Evolutionary conservation across 257 asterid species (phyloP).

Genomic region (Plectranthus barbatus): DNA sequence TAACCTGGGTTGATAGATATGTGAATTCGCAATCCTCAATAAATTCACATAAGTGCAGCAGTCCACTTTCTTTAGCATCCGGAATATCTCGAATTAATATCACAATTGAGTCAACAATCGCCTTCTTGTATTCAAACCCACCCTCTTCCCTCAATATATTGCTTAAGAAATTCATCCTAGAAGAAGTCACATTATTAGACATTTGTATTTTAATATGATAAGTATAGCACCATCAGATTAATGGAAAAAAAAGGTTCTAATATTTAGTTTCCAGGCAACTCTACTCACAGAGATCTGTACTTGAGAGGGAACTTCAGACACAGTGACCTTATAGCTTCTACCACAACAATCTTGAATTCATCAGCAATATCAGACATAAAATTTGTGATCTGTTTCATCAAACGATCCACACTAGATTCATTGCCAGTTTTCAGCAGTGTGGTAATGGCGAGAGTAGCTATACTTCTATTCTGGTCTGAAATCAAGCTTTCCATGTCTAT

Average conservation of each 20-base stretch:
- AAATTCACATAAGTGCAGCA: slow-evolving; percentile 90
- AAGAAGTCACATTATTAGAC: slow-evolving; percentile 9
- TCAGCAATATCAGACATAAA: slow-evolving; percentile 98
- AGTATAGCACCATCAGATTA: neutral
- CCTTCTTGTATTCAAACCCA: slow-evolving; percentile 91
- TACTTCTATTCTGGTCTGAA: slow-evolving; percentile 67
- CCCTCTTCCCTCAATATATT: slow-evolving; percentile 95
- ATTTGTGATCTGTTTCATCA: slow-evolving; percentile 89
- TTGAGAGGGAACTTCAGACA: slow-evolving; percentile 93
- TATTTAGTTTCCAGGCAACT: slow-evolving; percentile 9
- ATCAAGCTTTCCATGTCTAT: slow-evolving; percentile 97
- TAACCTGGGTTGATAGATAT: slow-evolving; percentile 93
- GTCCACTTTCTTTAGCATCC: slow-evolving; percentile 92
- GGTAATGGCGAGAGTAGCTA: slow-evolving; percentile 52
- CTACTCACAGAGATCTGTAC: slow-evolving; percentile 85
- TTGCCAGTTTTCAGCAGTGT: slow-evolving; percentile 92
- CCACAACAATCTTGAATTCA: slow-evolving; percentile 95
- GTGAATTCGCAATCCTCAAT: slow-evolving; percentile 98
- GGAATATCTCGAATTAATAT: slow-evolving; percentile 93
- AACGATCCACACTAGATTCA: slow-evolving; percentile 88
- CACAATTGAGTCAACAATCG: slow-evolving; percentile 91
- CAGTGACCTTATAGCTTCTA: slow-evolving; percentile 86
- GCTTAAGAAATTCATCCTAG: slow-evolving; percentile 93
- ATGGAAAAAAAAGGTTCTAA: slow-evolving; percentile 3
- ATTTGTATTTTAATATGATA: neutral